Evolutionary conservation across 768 basidiomycete species (phyloP), one percentile per base, ranked within the genome.

Genomic region (Rhizopogon sp.): DNA sequence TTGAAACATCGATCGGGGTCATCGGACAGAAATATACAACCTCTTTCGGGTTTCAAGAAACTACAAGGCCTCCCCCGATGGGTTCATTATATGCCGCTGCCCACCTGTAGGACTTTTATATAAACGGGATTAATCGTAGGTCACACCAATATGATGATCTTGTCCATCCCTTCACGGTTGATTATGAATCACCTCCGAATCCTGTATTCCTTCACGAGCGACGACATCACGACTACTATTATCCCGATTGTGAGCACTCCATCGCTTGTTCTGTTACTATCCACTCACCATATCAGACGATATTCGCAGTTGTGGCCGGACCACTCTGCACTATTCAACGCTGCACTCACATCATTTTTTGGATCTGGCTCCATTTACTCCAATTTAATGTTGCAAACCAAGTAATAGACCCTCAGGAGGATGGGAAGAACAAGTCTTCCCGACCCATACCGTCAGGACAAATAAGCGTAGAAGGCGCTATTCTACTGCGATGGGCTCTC

Each of bases 371-470:
- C 2, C 79, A 80, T 50, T 63, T 78, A 11, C 62, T 80, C 3
- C 76, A 76, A 43, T 76, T 73, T 60, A 60, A 75, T 55, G 60
- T 79, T n/a, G 66, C 74, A 3, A 80, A 80, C 54, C 78, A 80
- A 60, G 70, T 68, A 20, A 65, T 72, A 33, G 65, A 67, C 6
- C 68, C 71, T 5, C 71, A 72, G 10, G 79, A 80, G 61, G 79
- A 80, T 54, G 66, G 58, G 22, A 43, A 66, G 45, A 80, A 80
- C 62, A 76, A 78, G 51, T 72, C 75, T 2, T 72, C 74, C 54
- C 63, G 79, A 11, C 79, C 79, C 0, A 59, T 80, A 22, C 78
- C 79, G 0, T 65, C 78, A 8, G 73, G 72, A 1, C 74, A 74
- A 22, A 73, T 80, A 22, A 67, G 68, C n/a, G 46, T 74, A 0